These are phyloP conservation scores for Fagopyrum esculentum DNA, from an alignment of 148 eudicot species.

Conservation along the genomic window DNA sequence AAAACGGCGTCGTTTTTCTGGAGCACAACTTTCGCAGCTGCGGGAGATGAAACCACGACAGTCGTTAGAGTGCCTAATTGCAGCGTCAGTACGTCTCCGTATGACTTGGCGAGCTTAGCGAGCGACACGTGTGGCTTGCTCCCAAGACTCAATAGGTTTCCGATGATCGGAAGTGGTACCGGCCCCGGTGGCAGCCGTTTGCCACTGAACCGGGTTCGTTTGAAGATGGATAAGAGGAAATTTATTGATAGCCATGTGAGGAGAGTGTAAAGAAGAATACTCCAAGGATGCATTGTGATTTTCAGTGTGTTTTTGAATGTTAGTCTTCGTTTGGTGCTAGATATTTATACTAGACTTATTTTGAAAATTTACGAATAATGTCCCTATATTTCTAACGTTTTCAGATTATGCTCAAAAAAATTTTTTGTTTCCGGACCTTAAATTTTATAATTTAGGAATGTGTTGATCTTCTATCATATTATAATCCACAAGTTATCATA, in stretches of 20 bases:
- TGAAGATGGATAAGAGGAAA: not conserved
- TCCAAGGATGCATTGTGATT: not conserved
- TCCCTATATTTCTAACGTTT: too few relatives aligned
- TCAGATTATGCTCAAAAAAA: too few relatives aligned
- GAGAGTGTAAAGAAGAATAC: not conserved
- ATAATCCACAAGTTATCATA: too few relatives aligned
- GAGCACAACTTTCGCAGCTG: constrained; percentile 13
- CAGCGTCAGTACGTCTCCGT: not conserved
- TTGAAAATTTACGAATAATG: too few relatives aligned
- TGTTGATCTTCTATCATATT: too few relatives aligned
- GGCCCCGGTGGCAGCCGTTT: constrained; percentile 9
- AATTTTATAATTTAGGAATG: too few relatives aligned
- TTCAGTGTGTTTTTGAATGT: too few relatives aligned
- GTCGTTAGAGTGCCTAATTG: constrained; percentile 14
- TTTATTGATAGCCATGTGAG: not conserved
- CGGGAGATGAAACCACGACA: constrained; percentile 16
- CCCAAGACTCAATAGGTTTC: not conserved
- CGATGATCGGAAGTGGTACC: not conserved
- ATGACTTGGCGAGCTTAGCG: constrained; percentile 11
- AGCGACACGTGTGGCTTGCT: constrained; percentile 13
- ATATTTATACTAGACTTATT: too few relatives aligned
- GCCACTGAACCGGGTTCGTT: not conserved
- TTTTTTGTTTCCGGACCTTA: too few relatives aligned
- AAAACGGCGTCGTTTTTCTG: constrained; percentile 17
- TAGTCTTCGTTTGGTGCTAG: too few relatives aligned